Conservation (phyloP, 192 early-diverging fungal species). For the Mortierella antarctica region DNA sequence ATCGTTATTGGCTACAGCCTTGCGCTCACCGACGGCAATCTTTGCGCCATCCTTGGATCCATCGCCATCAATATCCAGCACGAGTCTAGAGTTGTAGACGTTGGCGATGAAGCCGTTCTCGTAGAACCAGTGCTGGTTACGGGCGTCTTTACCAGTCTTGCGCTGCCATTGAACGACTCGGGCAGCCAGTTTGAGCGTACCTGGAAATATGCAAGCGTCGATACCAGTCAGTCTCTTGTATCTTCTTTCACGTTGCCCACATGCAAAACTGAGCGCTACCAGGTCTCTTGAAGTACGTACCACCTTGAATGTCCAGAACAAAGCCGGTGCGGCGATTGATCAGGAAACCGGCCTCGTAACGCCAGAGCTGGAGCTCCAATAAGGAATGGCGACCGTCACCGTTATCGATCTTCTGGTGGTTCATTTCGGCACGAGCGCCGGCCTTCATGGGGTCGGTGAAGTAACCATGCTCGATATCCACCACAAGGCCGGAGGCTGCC, state of each 20-base stretch:
- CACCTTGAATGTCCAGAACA: slow-evolving; percentile 50
- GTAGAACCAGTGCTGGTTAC: slow-evolving; percentile 53
- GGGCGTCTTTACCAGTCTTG: slow-evolving; percentile 44
- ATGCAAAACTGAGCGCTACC: too few species aligned
- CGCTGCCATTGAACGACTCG: slow-evolving; percentile 48
- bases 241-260: neutral
- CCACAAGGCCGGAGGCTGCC: slow-evolving; percentile 42
- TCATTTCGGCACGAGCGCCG: slow-evolving; percentile 53
- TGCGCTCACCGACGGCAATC: slow-evolving; percentile 52
- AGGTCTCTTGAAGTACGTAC: slow-evolving; percentile 4
- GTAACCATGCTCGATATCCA: slow-evolving; percentile 50
- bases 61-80: slow-evolving; percentile 51
- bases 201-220: slow-evolving; percentile 1
- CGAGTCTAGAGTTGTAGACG: slow-evolving; percentile 50
- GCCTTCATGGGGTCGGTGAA: slow-evolving; percentile 55
- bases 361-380: slow-evolving; percentile 54
- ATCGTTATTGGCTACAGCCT: slow-evolving; percentile 26
- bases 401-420: slow-evolving; percentile 52
- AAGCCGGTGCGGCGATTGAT: slow-evolving; percentile 54
- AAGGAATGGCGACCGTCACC: slow-evolving; percentile 45
- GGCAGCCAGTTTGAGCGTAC: slow-evolving; percentile 38
- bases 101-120: slow-evolving; percentile 53
- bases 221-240: too few species aligned
- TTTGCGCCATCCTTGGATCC: slow-evolving; percentile 52
- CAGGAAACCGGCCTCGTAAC: slow-evolving; percentile 54